A percentile compares a stretch with the other conserved stretches of the same genome.
phyloP scores from a whole-genome alignment of 441 rosid species.

The Brassica balearica region DNA sequence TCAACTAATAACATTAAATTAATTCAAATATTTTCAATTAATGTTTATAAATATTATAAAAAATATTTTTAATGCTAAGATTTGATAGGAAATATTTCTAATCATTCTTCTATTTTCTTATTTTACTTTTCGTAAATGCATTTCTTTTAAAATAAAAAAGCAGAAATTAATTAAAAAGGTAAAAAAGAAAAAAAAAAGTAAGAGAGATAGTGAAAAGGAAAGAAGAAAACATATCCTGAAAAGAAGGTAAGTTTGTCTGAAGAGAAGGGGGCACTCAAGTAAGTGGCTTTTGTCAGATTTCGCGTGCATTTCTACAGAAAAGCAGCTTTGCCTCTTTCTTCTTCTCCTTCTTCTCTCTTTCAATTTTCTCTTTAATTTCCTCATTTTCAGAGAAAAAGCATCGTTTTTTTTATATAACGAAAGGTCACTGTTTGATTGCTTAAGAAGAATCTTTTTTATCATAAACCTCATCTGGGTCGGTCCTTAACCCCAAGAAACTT shows the following conservation, averaged over 20 bases:
- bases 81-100: too few species aligned
- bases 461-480: conserved; percentile 28
- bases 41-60: too few species aligned
- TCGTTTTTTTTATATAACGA: conserved; percentile 35
- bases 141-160: neutral
- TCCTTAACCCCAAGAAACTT: conserved; percentile 29
- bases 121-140: neutral
- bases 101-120: neutral
- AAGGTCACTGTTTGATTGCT: conserved; percentile 42
- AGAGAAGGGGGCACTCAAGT: conserved; percentile 43
- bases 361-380: neutral
- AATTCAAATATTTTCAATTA: too few species aligned
- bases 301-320: conserved; percentile 41
- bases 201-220: conserved; percentile 33
- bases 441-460: conserved; percentile 37
- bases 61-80: too few species aligned
- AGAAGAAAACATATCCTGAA: conserved; percentile 46
- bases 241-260: conserved; percentile 50
- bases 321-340: conserved; percentile 10
- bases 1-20: too few species aligned
- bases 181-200: neutral
- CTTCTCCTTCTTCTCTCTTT: conserved; percentile 20
- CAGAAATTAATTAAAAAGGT: neutral
- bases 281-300: conserved; percentile 46
- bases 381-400: conserved; percentile 16